Conservation (phyloP, 352 stramenopile species). For the Blastocystis sp. region DNA sequence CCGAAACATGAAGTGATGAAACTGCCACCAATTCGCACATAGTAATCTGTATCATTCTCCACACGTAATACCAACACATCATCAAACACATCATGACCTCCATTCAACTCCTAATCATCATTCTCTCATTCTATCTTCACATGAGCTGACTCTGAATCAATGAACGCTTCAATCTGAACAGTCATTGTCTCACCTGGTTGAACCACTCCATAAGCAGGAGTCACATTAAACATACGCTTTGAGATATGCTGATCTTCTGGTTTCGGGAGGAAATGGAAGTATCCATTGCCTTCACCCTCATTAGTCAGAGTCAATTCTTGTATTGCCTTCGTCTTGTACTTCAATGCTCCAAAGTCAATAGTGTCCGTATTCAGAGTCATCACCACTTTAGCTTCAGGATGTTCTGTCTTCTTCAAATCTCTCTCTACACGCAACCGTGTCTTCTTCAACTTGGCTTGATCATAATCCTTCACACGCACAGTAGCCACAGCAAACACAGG, state of each 20-base stretch:
- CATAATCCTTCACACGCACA: slow-evolving; percentile 82
- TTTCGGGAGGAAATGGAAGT: slow-evolving; percentile 77
- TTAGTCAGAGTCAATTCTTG: slow-evolving; percentile 6
- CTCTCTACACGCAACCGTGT: background rate
- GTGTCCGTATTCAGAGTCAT: background rate
- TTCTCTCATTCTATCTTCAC: background rate
- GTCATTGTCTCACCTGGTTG: slow-evolving; percentile 69
- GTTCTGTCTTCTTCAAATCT: slow-evolving; percentile 65
- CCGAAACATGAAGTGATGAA: slow-evolving; percentile 88
- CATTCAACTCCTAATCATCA: background rate
- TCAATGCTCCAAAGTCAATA: background rate
- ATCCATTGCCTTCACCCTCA: background rate
- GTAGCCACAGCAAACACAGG: slow-evolving; percentile 84
- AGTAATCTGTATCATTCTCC: slow-evolving; percentile 89
- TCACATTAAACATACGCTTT: slow-evolving; percentile 83
- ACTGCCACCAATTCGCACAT: slow-evolving; percentile 81
- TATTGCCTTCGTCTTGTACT: slow-evolving; percentile 34
- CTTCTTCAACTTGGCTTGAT: slow-evolving; percentile 67
- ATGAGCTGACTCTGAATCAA: slow-evolving; percentile 16
- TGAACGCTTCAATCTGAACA: slow-evolving; percentile 11
- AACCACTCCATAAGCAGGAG: slow-evolving; percentile 76
- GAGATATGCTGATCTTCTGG: slow-evolving; percentile 76
- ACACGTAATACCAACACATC: slow-evolving; percentile 90
- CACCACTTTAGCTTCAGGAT: background rate
- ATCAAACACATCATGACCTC: slow-evolving; percentile 71